A percentile compares a stretch with the other conserved stretches of the same genome.
Conservation (phyloP, 805 yeast species). For the Wickerhamiella qilinensis region DNA sequence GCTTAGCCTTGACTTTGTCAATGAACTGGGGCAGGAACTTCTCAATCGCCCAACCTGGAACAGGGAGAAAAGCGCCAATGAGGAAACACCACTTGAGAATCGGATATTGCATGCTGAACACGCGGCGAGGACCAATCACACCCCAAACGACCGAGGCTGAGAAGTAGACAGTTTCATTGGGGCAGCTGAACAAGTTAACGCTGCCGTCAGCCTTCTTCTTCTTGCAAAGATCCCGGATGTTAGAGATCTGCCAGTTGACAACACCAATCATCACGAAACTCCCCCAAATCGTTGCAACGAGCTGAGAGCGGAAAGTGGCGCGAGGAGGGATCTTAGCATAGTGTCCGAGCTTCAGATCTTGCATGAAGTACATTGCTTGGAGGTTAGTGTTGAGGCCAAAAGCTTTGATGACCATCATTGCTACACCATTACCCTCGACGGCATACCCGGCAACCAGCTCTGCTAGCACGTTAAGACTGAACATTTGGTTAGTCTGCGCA, state of each 20-base stretch:
- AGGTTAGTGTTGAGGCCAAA: slow-evolving; percentile 46
- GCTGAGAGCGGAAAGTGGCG: slow-evolving; percentile 25
- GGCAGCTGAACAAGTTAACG: slow-evolving; percentile 26
- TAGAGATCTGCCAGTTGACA: slow-evolving; percentile 27
- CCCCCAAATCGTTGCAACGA: slow-evolving; percentile 27
- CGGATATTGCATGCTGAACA: slow-evolving; percentile 38
- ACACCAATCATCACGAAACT: slow-evolving; percentile 27
- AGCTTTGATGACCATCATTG: slow-evolving; percentile 44
- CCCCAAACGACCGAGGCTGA: slow-evolving; percentile 43
- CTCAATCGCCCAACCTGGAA: slow-evolving; percentile 11
- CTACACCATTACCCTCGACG: slow-evolving; percentile 46
- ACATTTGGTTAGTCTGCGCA: slow-evolving; percentile 40
- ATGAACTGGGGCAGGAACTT: slow-evolving; percentile 11
- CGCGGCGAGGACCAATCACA: slow-evolving; percentile 40
- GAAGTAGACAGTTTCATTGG: slow-evolving; percentile 27
- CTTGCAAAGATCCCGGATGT: slow-evolving; percentile 29
- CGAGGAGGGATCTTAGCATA: slow-evolving; percentile 29
- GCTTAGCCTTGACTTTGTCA: slow-evolving; percentile 23
- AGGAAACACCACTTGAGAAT: slow-evolving; percentile 48
- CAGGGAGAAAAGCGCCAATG: slow-evolving; percentile 27
- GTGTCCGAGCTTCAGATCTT: slow-evolving; percentile 37
- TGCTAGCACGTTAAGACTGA: slow-evolving; percentile 47
- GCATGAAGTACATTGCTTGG: slow-evolving; percentile 39
- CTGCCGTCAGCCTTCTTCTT: slow-evolving; percentile 25
- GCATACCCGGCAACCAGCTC: slow-evolving; percentile 53